Conservation (phyloP, 805 yeast genomes). For the Ogataea wickerhamii region DNA sequence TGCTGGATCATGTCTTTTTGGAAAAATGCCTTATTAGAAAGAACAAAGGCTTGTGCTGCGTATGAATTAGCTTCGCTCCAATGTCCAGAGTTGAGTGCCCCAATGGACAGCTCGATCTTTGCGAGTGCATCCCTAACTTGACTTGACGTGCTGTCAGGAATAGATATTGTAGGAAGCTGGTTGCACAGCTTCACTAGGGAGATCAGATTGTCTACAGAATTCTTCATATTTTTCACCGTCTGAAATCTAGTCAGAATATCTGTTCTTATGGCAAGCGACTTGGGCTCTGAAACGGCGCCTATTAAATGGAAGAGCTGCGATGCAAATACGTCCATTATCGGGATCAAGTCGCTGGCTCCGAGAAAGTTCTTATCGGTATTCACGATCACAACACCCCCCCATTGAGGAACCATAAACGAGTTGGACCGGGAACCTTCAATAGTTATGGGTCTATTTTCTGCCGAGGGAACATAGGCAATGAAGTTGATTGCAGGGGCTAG, state of each 20-base stretch:
- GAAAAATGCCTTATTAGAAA: slow-evolving; percentile 78
- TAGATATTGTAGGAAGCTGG: slow-evolving; percentile 73
- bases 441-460: slow-evolving; percentile 42
- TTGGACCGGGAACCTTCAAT: slow-evolving; percentile 47
- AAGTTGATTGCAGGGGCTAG: slow-evolving; percentile 68
- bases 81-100: slow-evolving; percentile 27
- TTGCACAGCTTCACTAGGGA: slow-evolving; percentile 68
- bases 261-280: slow-evolving; percentile 57
- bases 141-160: slow-evolving; percentile 66
- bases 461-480: slow-evolving; percentile 59
- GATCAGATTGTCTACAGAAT: slow-evolving; percentile 64
- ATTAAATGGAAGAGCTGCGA: slow-evolving; percentile 70
- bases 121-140: slow-evolving; percentile 53
- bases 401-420: slow-evolving; percentile 78
- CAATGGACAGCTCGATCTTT: slow-evolving; percentile 37
- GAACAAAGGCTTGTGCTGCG: slow-evolving; percentile 51
- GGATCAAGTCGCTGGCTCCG: slow-evolving; percentile 44
- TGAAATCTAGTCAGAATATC: slow-evolving; percentile 64
- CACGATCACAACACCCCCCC: slow-evolving; percentile 73
- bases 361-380: slow-evolving; percentile 36
- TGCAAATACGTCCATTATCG: slow-evolving; percentile 64
- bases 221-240: slow-evolving; percentile 53
- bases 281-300: slow-evolving; percentile 60
- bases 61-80: slow-evolving; percentile 37
- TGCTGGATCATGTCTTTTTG: slow-evolving; percentile 95